Evolutionary conservation across 2,329 filamentous ascomycete species (phyloP), one percentile per base, ranked within the genome.

Genomic region (Aureobasidium sp.): DNA sequence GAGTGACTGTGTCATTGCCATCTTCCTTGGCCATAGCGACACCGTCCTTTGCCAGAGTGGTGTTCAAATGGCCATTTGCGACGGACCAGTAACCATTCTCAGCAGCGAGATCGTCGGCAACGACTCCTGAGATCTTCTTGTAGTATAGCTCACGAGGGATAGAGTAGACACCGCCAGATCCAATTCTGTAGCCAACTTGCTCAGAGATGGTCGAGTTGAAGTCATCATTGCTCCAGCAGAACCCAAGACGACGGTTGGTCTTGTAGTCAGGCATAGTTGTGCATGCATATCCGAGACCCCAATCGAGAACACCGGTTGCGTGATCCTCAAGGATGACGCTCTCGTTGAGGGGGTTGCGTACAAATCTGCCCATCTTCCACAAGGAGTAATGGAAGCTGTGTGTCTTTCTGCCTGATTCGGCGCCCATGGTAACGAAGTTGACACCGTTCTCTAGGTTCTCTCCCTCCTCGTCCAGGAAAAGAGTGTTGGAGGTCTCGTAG

Each of bases 171-270:
- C 57, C 57, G n/a, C 29, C 26, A 20, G 44, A 34, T 12, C 47
- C 46, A 26, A 61, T 32, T 26, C 32, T 50, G 36, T 51, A 61
- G 4, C 47, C 36, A 5, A 50, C 41, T 34, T 39, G 29, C 17
- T 51, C 36, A 2, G 53, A 32, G 27, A 44, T 57, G 63, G 50
- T 62, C 8, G 48, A 12, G 50, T 62, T 62, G 50, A 56, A 56
- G 29, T 62, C 60, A 24, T 62, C 60, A 15, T 62, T 43, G 26
- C 47, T 62, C 60, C 60, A 62, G 27, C 60, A 55, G 50, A 55
- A 62, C 2, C 27, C 50, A 12, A 62, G 39, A 39, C 60, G 60
- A 7, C 60, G 46, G 10, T 56, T 50, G 7, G 39, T 36, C 50
- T 55, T 55, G n/a, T 39, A 10, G 29, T 62, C 60, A 24, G 48